Evolutionary conservation across 176 grass and related monocot genomes (phyloP).

Genomic region (Avena sativa): DNA sequence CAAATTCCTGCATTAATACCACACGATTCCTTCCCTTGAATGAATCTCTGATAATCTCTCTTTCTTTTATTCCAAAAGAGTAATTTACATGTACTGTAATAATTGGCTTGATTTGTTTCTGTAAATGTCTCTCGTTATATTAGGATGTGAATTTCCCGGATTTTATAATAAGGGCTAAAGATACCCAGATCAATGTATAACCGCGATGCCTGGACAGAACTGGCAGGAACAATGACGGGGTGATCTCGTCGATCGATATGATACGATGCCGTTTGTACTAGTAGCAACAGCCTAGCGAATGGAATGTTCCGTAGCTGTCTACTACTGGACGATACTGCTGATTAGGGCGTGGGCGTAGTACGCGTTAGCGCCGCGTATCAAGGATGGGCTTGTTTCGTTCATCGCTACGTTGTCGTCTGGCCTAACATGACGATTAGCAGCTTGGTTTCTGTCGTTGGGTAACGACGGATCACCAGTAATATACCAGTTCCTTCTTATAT

Average conservation of each 20-base stretch:
- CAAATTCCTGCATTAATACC: conserved; percentile 10
- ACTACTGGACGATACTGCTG: not conserved
- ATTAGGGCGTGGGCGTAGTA: not conserved
- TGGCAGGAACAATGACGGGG: not conserved
- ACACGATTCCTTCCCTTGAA: not conserved
- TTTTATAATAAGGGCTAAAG: not conserved
- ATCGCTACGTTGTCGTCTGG: not conserved
- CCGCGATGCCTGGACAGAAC: not conserved
- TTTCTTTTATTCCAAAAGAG: too few relatives aligned
- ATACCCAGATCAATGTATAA: not conserved
- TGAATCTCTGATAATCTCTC: too few relatives aligned
- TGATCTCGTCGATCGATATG: not conserved
- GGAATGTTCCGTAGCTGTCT: not conserved
- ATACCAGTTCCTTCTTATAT: too few relatives aligned
- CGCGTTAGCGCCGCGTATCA: conserved; percentile 6
- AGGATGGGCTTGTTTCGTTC: not conserved
- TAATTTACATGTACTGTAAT: not conserved
- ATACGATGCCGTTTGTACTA: not conserved
- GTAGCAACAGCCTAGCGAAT: not conserved
- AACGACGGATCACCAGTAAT: not conserved
- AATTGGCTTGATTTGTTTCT: not conserved
- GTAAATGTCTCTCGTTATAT: not conserved
- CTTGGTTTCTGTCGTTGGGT: not conserved
- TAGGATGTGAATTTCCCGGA: not conserved
- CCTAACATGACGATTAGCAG: not conserved